A percentile compares a stretch with the other conserved stretches of the same genome.
Conservation (phyloP, 208 protist genomes). For the Acanthamoeba sp. region DNA sequence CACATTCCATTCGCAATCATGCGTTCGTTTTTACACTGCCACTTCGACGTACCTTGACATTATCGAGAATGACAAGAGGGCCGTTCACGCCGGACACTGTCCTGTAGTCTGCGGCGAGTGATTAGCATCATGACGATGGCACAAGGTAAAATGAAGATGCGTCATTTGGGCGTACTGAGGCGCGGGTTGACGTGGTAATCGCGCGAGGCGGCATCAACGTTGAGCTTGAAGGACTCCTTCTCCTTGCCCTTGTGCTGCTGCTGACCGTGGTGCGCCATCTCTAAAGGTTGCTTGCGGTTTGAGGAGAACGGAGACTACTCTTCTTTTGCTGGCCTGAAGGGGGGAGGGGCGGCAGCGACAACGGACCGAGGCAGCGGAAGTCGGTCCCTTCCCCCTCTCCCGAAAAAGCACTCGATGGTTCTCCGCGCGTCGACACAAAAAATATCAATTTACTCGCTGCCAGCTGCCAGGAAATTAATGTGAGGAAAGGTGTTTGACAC, state of each 20-base stretch:
- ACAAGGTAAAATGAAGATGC: not conserved
- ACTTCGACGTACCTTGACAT: constrained; percentile 94
- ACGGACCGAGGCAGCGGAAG: too few species aligned
- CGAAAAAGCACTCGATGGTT: too few species aligned
- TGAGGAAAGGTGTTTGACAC: too few species aligned
- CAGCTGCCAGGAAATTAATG: too few species aligned
- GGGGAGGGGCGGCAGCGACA: too few species aligned
- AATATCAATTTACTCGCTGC: too few species aligned
- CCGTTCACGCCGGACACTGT: constrained; percentile 99
- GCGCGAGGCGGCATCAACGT: constrained; percentile 87
- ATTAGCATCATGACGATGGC: not conserved
- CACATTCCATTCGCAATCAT: not conserved
- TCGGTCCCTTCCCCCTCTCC: too few species aligned
- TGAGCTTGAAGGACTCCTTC: constrained; percentile 80
- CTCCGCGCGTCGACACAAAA: too few species aligned
- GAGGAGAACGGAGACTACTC: too few species aligned
- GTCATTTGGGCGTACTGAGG: constrained; percentile 80
- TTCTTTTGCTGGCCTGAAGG: too few species aligned
- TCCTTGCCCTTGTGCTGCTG: constrained; percentile 59
- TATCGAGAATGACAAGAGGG: constrained; percentile 99
- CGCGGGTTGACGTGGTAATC: constrained; percentile 88
- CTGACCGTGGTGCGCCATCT: constrained; percentile 27
- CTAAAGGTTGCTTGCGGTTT: too few species aligned
- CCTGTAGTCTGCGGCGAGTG: constrained; percentile 94
- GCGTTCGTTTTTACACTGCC: not conserved